Conservation (phyloP, 371 early-diverging fungal species). For the Mycotypha africana region DNA sequence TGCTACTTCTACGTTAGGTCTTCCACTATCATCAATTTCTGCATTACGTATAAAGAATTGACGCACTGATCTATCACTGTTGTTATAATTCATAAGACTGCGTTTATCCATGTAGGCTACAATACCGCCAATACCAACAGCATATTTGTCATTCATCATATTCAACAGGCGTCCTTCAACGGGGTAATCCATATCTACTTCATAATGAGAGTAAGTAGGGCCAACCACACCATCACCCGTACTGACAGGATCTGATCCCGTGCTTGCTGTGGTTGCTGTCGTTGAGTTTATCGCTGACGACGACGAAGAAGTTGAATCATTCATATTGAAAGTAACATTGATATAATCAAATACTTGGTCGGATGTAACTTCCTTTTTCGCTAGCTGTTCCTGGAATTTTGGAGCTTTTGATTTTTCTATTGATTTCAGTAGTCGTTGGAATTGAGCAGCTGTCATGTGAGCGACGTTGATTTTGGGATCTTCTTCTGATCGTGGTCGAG, state of each 20-base stretch:
- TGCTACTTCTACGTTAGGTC: slow-evolving; percentile 47
- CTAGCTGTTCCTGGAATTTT: slow-evolving; percentile 51
- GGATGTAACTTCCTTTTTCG: slow-evolving; percentile 24
- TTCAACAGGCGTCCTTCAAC: slow-evolving; percentile 73
- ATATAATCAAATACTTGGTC: slow-evolving; percentile 32
- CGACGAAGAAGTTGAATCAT: slow-evolving; percentile 1
- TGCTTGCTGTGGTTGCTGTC: too few relatives aligned
- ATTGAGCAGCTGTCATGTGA: slow-evolving; percentile 55
- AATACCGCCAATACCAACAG: slow-evolving; percentile 68
- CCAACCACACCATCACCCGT: slow-evolving; percentile 23
- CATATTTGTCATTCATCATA: slow-evolving; percentile 27
- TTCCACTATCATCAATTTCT: slow-evolving; percentile 55
- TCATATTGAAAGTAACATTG: slow-evolving; percentile 14
- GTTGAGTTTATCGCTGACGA: too few relatives aligned
- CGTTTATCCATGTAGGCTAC: slow-evolving; percentile 48
- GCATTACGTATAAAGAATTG: slow-evolving; percentile 61
- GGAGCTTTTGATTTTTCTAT: slow-evolving; percentile 33
- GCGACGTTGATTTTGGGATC: slow-evolving; percentile 40
- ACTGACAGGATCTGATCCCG: too few relatives aligned
- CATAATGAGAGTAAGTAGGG: slow-evolving; percentile 30
- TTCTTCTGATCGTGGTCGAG: slow-evolving; percentile 35
- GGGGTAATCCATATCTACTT: slow-evolving; percentile 32
- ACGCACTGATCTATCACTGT: slow-evolving; percentile 34
- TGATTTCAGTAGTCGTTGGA: slow-evolving; percentile 50
- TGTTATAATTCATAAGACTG: slow-evolving; percentile 19